Evolutionary conservation across 208 protist genomes (phyloP).

Genomic region (Leishmania amazonensis): DNA sequence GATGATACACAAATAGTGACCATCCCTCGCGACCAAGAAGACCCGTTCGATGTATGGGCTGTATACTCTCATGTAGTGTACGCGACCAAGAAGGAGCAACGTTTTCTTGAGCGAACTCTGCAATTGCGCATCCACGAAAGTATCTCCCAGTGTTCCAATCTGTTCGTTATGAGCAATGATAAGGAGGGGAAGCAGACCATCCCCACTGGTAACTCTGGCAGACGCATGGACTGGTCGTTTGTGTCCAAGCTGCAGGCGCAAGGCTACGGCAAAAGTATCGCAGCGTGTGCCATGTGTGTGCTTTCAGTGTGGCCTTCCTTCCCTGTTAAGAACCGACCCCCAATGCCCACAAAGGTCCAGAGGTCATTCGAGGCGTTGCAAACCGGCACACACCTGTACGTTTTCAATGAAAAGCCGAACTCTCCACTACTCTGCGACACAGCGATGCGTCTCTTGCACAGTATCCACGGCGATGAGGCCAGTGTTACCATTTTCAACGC

Average conservation of each 20-base stretch:
- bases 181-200: neutral
- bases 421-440: slow-evolving; percentile 37
- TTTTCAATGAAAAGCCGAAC: slow-evolving; percentile 50
- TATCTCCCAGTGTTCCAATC: slow-evolving; percentile 13
- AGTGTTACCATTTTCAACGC: slow-evolving; percentile 58
- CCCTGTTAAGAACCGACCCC: slow-evolving; percentile 28
- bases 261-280: slow-evolving; percentile 34
- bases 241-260: slow-evolving; percentile 3
- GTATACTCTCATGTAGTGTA: slow-evolving; percentile 58
- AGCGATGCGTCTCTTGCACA: slow-evolving; percentile 48
- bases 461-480: slow-evolving; percentile 41
- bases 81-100: slow-evolving; percentile 46
- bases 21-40: slow-evolving; percentile 47
- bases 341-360: slow-evolving; percentile 35
- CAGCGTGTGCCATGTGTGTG: slow-evolving; percentile 37
- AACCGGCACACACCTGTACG: slow-evolving; percentile 39
- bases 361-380: slow-evolving; percentile 35
- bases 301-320: slow-evolving; percentile 61
- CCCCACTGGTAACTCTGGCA: too few relatives aligned
- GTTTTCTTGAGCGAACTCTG: slow-evolving; percentile 30
- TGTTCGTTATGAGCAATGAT: slow-evolving; percentile 12
- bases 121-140: slow-evolving; percentile 21
- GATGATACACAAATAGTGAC: slow-evolving; percentile 9
- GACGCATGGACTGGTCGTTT: slow-evolving; percentile 9
- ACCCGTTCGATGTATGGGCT: slow-evolving; percentile 45